phyloP scores from a whole-genome alignment of 73 alveolate genomes.

The Symbiodinium natans region DNA sequence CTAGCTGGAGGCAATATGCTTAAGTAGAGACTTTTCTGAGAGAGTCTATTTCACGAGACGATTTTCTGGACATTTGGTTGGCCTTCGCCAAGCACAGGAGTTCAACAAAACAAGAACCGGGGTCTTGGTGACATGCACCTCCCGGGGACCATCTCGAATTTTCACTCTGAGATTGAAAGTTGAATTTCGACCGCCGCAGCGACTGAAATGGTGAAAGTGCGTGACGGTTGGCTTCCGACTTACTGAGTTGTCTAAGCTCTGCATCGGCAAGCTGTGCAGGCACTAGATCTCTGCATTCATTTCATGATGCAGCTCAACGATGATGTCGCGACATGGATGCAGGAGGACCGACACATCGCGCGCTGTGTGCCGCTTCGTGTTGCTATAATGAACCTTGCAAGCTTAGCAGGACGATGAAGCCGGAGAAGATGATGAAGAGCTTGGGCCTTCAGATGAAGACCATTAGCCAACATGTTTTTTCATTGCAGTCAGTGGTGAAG shows the following conservation, averaged over 20 bases:
- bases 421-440: conserved; percentile 73
- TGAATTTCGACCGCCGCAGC: no score
- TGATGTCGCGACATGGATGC: conserved; percentile 68
- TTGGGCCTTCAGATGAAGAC: neutral
- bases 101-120: neutral
- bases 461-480: neutral
- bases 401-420: conserved; percentile 56
- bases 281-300: conserved; percentile 56
- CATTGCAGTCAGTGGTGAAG: no score
- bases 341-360: neutral
- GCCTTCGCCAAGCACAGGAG: neutral
- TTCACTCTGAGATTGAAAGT: no score
- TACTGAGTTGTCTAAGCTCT: no score
- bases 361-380: neutral
- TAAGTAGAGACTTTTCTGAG: neutral
- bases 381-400: no score
- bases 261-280: neutral
- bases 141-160: no score
- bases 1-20: neutral
- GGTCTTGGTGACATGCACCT: neutral
- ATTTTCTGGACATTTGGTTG: neutral
- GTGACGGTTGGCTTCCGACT: no score
- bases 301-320: conserved; percentile 88
- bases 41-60: neutral
- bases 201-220: no score